phyloP scores from a whole-genome alignment of 768 basidiomycete genomes.

The Lactifluus rugatus region DNA sequence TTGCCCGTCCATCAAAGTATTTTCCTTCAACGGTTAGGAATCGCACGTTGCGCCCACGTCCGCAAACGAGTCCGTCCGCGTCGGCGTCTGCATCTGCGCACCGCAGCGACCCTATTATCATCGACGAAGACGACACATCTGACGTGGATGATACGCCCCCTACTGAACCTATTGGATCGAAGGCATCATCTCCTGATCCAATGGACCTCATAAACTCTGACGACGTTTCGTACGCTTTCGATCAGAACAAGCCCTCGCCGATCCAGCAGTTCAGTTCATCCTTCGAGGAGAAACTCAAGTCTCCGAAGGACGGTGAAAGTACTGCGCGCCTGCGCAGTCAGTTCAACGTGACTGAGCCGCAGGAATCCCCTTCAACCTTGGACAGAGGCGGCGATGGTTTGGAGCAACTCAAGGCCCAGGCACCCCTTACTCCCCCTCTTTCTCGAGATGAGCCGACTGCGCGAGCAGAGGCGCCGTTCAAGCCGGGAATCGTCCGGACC shows the following conservation, averaged over 20 bases:
- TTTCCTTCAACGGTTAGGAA: background rate
- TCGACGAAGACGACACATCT: conserved; percentile 3
- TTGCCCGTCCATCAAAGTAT: background rate
- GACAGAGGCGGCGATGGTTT: background rate
- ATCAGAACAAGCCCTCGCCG: conserved; percentile 3
- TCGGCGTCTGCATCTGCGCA: background rate
- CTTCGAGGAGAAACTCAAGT: background rate
- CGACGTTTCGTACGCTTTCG: background rate
- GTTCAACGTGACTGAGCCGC: background rate
- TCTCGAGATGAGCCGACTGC: background rate
- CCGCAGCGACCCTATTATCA: background rate
- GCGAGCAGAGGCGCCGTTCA: background rate
- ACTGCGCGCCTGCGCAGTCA: conserved; percentile 6
- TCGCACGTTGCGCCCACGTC: background rate
- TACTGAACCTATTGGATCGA: background rate
- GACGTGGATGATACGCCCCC: background rate
- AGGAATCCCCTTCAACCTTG: background rate
- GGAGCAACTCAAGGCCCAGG: background rate
- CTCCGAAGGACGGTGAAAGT: conserved; percentile 5
- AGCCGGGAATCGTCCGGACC: background rate
- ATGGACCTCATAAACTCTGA: background rate
- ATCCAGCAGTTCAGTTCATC: background rate
- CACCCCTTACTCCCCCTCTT: background rate
- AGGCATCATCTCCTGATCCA: conserved; percentile 7
- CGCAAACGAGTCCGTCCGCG: background rate